Percentiles rank a stretch among this genome's conserved stretches.
phyloP scores from a whole-genome alignment of 345 rosid species.

The Erucastrum elatum region DNA sequence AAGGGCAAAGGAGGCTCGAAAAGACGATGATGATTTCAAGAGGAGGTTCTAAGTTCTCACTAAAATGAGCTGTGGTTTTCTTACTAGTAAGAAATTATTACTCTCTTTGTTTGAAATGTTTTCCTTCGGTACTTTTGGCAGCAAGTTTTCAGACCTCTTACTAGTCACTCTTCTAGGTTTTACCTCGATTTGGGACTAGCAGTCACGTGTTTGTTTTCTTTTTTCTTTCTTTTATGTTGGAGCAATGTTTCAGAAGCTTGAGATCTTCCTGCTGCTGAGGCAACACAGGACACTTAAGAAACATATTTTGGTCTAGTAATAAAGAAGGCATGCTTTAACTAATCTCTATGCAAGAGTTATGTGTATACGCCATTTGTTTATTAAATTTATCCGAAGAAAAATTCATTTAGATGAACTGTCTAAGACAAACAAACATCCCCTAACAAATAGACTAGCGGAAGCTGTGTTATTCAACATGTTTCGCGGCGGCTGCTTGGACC shows the following conservation, averaged over 20 bases:
- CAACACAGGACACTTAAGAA: neutral
- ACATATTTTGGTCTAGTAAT: no score
- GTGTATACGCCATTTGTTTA: no score
- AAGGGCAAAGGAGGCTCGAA: slow-evolving; percentile 8
- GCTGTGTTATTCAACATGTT: neutral
- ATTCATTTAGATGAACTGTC: no score
- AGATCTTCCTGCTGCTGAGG: neutral
- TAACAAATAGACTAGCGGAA: neutral
- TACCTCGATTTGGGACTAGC: neutral
- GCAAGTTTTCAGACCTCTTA: neutral
- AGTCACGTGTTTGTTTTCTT: neutral
- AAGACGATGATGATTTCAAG: slow-evolving; percentile 25
- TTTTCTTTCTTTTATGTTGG: neutral
- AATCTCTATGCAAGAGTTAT: no score
- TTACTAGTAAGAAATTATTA: neutral
- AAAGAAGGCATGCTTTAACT: no score
- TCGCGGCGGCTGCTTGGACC: neutral
- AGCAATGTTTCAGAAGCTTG: neutral
- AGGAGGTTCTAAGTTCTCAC: slow-evolving; percentile 20
- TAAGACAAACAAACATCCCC: no score
- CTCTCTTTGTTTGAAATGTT: neutral
- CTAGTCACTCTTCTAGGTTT: neutral
- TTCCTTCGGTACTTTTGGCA: neutral
- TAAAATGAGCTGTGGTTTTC: neutral
- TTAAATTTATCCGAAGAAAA: no score